Percentiles rank a stretch among this genome's conserved stretches.
Evolutionary conservation across 495 filamentous ascomycete species (phyloP).

Genomic region (Cenococcum geophilum): DNA sequence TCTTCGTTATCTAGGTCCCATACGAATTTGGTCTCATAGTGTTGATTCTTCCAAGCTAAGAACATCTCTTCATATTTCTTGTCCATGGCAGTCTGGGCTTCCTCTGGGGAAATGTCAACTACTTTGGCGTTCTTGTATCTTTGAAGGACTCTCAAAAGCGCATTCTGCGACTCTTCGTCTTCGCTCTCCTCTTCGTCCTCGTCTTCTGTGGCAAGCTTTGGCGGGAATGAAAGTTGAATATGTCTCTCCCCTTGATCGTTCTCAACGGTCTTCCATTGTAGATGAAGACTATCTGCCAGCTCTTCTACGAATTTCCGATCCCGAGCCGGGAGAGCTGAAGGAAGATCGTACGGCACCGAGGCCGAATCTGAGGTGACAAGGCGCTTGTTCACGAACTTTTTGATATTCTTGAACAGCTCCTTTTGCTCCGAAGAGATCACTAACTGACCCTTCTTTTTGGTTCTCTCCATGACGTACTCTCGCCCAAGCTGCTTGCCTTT

Average conservation of each 20-base stretch:
- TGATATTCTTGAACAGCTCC: conserved; percentile 72
- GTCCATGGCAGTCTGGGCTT: conserved; percentile 69
- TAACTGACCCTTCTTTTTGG: conserved; percentile 55
- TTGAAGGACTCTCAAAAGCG: conserved; percentile 74
- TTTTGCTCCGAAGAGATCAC: conserved; percentile 77
- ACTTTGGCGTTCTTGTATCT: conserved; percentile 86
- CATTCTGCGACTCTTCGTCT: conserved; percentile 80
- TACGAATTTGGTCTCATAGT: conserved; percentile 84
- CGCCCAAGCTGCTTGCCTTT: conserved; percentile 68
- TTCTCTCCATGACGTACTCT: conserved; percentile 57
- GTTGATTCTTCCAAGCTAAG: conserved; percentile 82
- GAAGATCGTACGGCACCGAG: conserved; percentile 57
- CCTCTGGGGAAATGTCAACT: conserved; percentile 69
- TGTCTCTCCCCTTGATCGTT: conserved; percentile 75
- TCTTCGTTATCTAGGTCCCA: conserved; percentile 81
- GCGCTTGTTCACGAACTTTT: conserved; percentile 68
- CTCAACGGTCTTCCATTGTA: conserved; percentile 75
- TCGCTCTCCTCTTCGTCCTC: conserved; percentile 55
- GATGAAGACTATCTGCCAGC: conserved; percentile 69
- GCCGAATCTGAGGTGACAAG: conserved; percentile 40
- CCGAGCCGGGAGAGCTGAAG: conserved; percentile 65
- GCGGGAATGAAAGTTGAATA: conserved; percentile 65
- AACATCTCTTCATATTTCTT: conserved; percentile 83
- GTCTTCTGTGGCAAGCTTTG: conserved; percentile 40
- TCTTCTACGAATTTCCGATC: conserved; percentile 92